Evolutionary conservation across 805 yeast species (phyloP).

Genomic region (Teunomyces funiuensis): DNA sequence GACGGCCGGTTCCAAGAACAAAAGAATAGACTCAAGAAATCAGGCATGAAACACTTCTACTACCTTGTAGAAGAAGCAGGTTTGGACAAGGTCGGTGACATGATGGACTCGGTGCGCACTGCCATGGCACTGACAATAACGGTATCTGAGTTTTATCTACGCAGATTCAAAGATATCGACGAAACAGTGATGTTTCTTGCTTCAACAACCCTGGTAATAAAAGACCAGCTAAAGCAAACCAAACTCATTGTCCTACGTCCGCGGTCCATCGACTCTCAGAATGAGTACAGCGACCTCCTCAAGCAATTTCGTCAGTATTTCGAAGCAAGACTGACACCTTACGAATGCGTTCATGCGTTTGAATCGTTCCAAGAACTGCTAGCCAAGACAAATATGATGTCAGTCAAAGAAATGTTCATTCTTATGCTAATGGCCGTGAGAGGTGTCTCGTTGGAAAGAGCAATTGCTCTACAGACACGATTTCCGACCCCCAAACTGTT

Average conservation of each 20-base stretch:
- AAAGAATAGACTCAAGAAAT: conserved; percentile 67
- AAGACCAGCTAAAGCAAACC: conserved; percentile 28
- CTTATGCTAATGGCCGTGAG: conserved; percentile 74
- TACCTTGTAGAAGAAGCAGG: conserved; percentile 80
- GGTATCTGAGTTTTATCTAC: conserved; percentile 63
- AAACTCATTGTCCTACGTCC: conserved; percentile 54
- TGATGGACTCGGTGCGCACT: conserved; percentile 71
- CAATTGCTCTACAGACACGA: conserved; percentile 66
- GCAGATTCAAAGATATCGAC: conserved; percentile 68
- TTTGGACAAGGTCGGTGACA: conserved; percentile 34
- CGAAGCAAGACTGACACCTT: conserved; percentile 24
- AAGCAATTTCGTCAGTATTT: conserved; percentile 46
- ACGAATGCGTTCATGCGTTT: conserved; percentile 38
- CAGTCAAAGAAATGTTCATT: conserved; percentile 74
- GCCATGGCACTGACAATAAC: conserved; percentile 71
- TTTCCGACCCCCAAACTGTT: conserved; percentile 70
- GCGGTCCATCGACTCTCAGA: conserved; percentile 46
- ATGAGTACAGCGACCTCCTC: conserved; percentile 46
- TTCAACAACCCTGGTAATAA: conserved; percentile 35
- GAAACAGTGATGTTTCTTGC: conserved; percentile 66
- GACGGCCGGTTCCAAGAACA: conserved; percentile 93
- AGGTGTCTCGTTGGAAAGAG: conserved; percentile 86
- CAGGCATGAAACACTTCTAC: conserved; percentile 65
- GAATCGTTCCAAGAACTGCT: conserved; percentile 60
- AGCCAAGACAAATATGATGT: conserved; percentile 66